Evolutionary conservation across 345 rosid species (phyloP).

Genomic region (Zanthoxylum bungeanum): DNA sequence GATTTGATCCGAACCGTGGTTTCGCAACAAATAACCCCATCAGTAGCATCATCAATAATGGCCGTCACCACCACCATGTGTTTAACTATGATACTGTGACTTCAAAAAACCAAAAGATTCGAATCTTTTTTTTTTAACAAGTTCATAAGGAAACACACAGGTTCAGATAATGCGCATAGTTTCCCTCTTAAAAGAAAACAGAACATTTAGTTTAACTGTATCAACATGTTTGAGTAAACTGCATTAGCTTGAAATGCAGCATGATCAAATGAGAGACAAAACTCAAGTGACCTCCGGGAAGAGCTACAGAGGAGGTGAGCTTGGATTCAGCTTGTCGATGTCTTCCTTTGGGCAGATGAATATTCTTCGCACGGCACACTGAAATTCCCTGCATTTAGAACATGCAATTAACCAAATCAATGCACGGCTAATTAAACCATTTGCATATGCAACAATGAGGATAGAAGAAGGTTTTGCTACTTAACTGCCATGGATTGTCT

Average conservation of each 20-base stretch:
- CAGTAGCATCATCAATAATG: no score
- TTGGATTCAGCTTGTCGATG: slow-evolving; percentile 11
- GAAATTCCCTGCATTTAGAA: slow-evolving; percentile 35
- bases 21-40: no score
- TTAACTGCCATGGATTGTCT: slow-evolving; percentile 47
- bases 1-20: no score
- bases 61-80: no score
- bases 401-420: no score
- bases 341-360: slow-evolving; percentile 36
- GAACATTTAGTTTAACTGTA: neutral
- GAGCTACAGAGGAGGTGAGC: slow-evolving; percentile 16
- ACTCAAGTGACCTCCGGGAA: slow-evolving; percentile 1
- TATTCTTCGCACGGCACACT: slow-evolving; percentile 25
- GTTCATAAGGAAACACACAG: neutral
- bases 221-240: slow-evolving; percentile 4
- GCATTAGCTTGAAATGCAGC: neutral
- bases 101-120: neutral
- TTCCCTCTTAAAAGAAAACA: neutral
- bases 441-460: neutral
- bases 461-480: slow-evolving; percentile 15
- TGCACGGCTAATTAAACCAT: no score
- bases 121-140: neutral
- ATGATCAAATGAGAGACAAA: neutral
- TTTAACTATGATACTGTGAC: no score
- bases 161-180: neutral